A percentile compares a stretch with the other conserved stretches of the same genome.
Conservation (phyloP, 176 grass and related monocot genomes). For the Urochloa ruziziensis region DNA sequence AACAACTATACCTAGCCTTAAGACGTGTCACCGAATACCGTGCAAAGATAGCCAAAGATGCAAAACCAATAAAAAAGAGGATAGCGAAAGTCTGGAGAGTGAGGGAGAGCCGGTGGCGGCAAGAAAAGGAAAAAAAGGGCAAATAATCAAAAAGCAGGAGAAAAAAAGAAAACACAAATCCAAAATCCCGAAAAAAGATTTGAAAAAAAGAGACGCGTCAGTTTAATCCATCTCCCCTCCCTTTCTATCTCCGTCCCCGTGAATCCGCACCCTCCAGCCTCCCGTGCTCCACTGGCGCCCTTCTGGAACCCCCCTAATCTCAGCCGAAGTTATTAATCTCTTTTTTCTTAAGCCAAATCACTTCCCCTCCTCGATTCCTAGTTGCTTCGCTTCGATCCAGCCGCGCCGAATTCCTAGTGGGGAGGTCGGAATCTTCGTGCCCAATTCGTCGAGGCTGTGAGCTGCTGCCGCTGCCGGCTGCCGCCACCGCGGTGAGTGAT, state of each 20-base stretch:
- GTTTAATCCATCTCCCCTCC: slow-evolving; percentile 23
- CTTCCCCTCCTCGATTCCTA: background rate
- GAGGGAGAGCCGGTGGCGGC: background rate
- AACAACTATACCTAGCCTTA: too few relatives aligned
- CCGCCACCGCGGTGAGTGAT: slow-evolving; percentile 1
- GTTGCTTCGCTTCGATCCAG: slow-evolving; percentile 26
- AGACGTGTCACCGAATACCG: too few relatives aligned
- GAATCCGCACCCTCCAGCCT: slow-evolving; percentile 43
- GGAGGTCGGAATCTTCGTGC: background rate
- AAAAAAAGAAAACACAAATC: background rate
- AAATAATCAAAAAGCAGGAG: background rate
- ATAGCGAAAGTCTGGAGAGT: background rate
- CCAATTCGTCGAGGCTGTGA: background rate
- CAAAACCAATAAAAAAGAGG: background rate
- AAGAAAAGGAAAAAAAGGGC: too few relatives aligned
- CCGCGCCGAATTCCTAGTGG: background rate
- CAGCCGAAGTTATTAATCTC: background rate
- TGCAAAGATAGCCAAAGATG: too few relatives aligned
- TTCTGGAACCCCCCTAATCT: slow-evolving; percentile 49
- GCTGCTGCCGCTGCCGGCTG: background rate
- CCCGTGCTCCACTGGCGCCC: slow-evolving; percentile 49
- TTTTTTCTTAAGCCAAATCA: slow-evolving; percentile 14
- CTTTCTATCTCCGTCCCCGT: slow-evolving; percentile 40
- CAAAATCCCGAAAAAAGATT: background rate
- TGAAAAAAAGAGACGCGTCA: slow-evolving; percentile 18